Conservation (phyloP, 2,329 filamentous ascomycete species). For the Aureobasidium sp. region DNA sequence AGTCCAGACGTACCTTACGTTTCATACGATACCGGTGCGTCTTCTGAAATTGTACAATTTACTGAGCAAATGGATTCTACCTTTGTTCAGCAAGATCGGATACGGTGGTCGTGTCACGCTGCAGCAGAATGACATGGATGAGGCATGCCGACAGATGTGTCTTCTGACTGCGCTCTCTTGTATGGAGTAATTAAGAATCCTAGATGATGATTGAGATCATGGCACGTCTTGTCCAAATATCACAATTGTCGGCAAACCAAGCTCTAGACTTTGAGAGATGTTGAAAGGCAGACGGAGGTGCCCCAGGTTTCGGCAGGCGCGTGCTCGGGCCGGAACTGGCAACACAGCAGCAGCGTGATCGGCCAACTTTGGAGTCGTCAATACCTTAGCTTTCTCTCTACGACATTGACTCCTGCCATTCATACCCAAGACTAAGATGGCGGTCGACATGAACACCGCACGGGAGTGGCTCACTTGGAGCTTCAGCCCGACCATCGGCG, state of each 20-base stretch:
- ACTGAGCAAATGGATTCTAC: neutral
- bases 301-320: conserved; percentile 9
- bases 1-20: neutral
- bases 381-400: neutral
- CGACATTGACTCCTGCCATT: neutral
- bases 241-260: neutral
- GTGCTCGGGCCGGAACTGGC: neutral
- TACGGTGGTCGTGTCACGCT: too few species aligned
- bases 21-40: neutral
- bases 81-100: neutral
- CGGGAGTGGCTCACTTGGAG: conserved; percentile 39
- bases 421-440: neutral
- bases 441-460: conserved; percentile 3
- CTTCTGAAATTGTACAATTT: neutral
- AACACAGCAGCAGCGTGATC: conserved; percentile 2
- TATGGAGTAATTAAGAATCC: neutral
- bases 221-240: neutral
- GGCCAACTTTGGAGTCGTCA: neutral
- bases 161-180: neutral
- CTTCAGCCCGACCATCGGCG: conserved; percentile 37
- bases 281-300: neutral
- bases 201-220: neutral
- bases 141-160: neutral
- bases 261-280: neutral
- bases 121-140: neutral